Base-by-base conservation (phyloP, 371 early-diverging fungal species). In the Actinomucor elegans region DNA sequence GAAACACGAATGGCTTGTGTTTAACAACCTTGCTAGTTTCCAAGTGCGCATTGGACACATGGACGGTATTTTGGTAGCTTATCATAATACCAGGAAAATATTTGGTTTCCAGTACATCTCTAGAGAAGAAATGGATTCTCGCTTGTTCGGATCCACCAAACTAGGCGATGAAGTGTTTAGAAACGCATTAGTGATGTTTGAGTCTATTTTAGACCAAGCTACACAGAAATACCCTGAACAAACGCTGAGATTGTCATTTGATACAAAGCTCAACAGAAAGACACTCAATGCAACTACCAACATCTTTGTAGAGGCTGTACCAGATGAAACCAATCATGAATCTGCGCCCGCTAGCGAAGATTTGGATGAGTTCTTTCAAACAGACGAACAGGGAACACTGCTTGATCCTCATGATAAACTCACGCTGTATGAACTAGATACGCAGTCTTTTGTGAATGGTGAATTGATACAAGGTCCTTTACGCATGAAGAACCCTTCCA, bases 51-150 rank as follows among this genome's bases (percentile, higher is more conserved):
- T 98, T 46, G 98, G 98, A 1, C 83, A 90, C 51, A 98, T 98
- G 98, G 97, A 97, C 64, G 98, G 98, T 5, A 86, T 96, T 20
- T 80, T 98, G 59, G 94, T 98, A 0, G 85, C 91, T 0, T 96
- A 92, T 66, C 98, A 98, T 74, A 98, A 94, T 64, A 94, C 95
- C 1, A 75, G 81, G 11, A 77, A 84, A 52, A 81, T 96, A 31
- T 95, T 94, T 84, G 98, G 98, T 20, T 98, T 98, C 70, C 93
- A 98, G 69, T 98, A 97, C 58, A 81, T 98, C 2, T 78, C 91
- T 2, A 57, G 89, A 31, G 83, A 86, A 40, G 90, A 94, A 64
- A 93, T 98, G 91, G 95, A 94, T 62, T 55, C 71, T 5, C 73
- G 84, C 0, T 53, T 98, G n/a, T 96, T 84, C 71, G 95, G 96